Evolutionary conservation across 352 stramenopile species (phyloP), one percentile per base, ranked within the genome.

Genomic region (Peronosclerospora sorghi): DNA sequence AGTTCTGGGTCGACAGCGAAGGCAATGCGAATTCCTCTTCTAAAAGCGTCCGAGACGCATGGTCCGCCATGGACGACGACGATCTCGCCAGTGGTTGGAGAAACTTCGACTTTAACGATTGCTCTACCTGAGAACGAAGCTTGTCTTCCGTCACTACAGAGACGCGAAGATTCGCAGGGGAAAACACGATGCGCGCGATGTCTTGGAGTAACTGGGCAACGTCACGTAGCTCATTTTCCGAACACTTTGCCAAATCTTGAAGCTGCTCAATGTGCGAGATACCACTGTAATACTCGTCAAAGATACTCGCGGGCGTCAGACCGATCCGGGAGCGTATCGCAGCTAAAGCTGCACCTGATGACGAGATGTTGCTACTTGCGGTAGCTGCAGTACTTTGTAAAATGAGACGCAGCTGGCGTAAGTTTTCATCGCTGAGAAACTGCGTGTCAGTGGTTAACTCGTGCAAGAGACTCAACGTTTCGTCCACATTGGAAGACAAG

Each of bases 111-210:
- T 71, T 56, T 0, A 89, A 35, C 1, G 65, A 62, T 13, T 56
- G 23, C 41, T 81, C 62, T 32, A 86, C 67, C 42, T 73, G 49
- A 19, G 43, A 45, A 13, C 74, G 61, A 32, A 88, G 37, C 36
- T 83, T 83, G 44, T 77, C 62, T 41, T 91, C 78, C 0, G 78
- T 86, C 12, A 91, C 78, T 32, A 88, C 57, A 14, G 73, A 88
- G 1, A 88, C 21, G 8, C 62, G 62, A 36, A 91, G 44, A 38
- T 78, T 78, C 24, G 62, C 47, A 0, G 71, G 59, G 1, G 57
- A 65, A 44, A 91, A 91, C 28, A 69, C 68, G 12, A 70, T 27
- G 21, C 48, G 61, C 4, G 71, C 71, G 8, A 91, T 80, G 39
- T 73, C 66, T 26, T 78, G 59, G 5, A 91, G 52, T 19, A 81